These are phyloP conservation scores for Musa itinerans DNA, from an alignment of 176 grass and related monocot genomes.

Conservation along the genomic window DNA sequence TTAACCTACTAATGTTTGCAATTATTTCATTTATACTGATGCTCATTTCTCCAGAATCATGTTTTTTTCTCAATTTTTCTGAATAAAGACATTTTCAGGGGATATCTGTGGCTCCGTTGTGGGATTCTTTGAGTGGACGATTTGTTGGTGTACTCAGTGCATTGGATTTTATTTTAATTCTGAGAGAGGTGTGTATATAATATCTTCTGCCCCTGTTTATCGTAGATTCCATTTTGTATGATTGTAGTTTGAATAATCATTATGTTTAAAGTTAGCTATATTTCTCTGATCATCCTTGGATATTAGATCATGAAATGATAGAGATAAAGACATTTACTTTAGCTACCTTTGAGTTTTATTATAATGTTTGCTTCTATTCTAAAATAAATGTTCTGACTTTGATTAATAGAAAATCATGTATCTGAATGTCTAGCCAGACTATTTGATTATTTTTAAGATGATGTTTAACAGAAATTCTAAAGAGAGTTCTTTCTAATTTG, in stretches of 20 bases:
- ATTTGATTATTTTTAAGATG: too few relatives aligned
- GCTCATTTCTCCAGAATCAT: background rate
- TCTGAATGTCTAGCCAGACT: background rate
- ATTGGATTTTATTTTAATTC: conserved; percentile 94
- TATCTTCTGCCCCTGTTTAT: background rate
- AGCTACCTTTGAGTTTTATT: background rate
- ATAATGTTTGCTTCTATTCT: background rate
- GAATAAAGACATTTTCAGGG: conserved; percentile 31
- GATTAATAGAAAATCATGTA: background rate
- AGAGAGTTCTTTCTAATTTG: too few relatives aligned
- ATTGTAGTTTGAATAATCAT: background rate
- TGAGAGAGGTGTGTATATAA: conserved; percentile 53
- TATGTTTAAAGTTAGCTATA: background rate
- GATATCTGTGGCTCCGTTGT: conserved; percentile 95
- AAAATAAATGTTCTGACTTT: background rate
- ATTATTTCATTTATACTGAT: conserved; percentile 1
- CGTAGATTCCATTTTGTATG: background rate
- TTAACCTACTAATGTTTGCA: background rate
- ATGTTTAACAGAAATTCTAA: too few relatives aligned
- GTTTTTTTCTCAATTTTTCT: background rate
- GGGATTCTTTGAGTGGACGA: conserved; percentile 71
- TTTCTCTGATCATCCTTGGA: background rate
- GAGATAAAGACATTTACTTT: background rate
- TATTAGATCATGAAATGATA: background rate
- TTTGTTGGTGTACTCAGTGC: conserved; percentile 94